Evolutionary conservation across 176 grass and related monocot genomes (phyloP), one percentile per base, ranked within the genome.

Genomic region (Oryza rufipogon): DNA sequence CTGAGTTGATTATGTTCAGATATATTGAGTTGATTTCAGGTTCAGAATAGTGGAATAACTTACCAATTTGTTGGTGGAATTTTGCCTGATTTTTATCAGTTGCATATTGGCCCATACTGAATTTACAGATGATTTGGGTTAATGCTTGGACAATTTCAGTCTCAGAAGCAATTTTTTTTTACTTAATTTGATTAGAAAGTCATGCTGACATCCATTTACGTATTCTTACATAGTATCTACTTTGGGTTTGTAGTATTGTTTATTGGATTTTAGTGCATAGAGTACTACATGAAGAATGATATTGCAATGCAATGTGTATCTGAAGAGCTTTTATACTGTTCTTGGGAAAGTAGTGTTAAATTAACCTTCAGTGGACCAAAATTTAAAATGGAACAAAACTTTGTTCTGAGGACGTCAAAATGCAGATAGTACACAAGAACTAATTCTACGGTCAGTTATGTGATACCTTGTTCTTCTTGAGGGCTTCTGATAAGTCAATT

Each of bases 11-110:
- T 78, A 5, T 49, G 12, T 45, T 45, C 11, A 28, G 65, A 51
- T 71, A 69, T 65, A 5, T 65, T 77, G 20, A 48, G 13, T 70
- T 26, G 48, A 22, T 77, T 86, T 23, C 32, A 77, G 19, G 54
- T 58, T 58, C n/a, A 28, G 0, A 13, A 19, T 66, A 28, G 28
- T 75, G 16, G 41, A 52, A 66, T 74, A 42, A 11, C 4, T 32
- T 44, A n/a, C 10, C 28, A 44, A 38, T 85, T 70, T 68, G 20
- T 69, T 61, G 33, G 16, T 71, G 32, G 16, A 64, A 41, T 76
- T 17, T 25, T 64, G 9, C 42, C 23, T 69, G 2, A 39, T 45
- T 71, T 42, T 26, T 56, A 6, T 19, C 32, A 38, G n/a, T 22
- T 25, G 74, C 56, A 66, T 63, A 23, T 23, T 23, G 8, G 7